Conservation (phyloP, 2,329 filamentous ascomycete species). For the Colletotrichum orbiculare region DNA sequence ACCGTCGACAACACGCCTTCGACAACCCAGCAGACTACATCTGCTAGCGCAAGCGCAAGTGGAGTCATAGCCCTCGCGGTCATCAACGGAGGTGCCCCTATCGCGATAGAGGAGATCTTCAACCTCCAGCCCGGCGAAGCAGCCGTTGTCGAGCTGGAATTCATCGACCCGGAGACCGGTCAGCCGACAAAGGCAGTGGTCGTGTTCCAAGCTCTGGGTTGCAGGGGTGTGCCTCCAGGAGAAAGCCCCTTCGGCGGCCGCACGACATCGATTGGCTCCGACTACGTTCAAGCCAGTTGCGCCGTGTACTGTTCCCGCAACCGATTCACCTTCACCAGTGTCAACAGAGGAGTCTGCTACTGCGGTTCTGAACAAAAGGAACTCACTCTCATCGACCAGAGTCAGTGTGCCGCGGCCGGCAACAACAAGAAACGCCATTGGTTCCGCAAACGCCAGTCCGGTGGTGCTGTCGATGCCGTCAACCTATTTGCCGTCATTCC, state of each 20-base stretch:
- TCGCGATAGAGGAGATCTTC: conserved; percentile 1
- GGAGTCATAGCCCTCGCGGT: conserved; percentile 1
- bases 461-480: conserved; percentile 3
- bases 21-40: background rate
- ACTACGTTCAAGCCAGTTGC: conserved; percentile 1
- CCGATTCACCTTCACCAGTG: background rate
- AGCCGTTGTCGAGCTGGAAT: background rate
- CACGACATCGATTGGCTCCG: background rate
- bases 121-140: conserved; percentile 5
- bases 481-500: conserved; percentile 12
- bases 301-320: background rate
- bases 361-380: background rate
- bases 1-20: background rate
- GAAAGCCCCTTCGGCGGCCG: conserved; percentile 5
- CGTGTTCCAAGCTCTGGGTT: conserved; percentile 9
- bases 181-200: background rate
- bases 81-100: background rate
- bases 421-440: conserved; percentile 7
- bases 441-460: conserved; percentile 8
- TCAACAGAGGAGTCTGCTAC: background rate
- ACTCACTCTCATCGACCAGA: conserved; percentile 1
- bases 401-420: conserved; percentile 5
- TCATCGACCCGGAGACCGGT: background rate
- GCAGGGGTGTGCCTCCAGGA: conserved; percentile 7
- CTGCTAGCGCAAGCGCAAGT: background rate